Base-by-base conservation (phyloP, 495 filamentous ascomycete species). In the Amniculicola lignicola region DNA sequence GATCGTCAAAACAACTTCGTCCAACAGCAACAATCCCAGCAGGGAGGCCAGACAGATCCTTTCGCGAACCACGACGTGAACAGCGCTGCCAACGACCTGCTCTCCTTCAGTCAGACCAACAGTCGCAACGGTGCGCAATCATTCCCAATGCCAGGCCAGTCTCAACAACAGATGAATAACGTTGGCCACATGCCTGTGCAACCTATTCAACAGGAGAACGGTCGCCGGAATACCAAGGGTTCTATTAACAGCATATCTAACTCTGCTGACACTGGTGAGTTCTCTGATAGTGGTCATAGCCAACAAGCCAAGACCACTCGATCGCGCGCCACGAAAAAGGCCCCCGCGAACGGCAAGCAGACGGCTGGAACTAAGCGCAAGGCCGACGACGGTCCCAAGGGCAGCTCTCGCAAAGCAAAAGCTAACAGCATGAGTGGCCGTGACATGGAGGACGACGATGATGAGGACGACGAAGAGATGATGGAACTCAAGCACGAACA, bases 1-100 rank as follows among this genome's bases (percentile, higher is more conserved):
- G 75, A 82, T 38, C 67, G 72, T 5, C 57, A 28, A 23, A 47
- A 54, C 28, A 51, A 51, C 49, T 59, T 36, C 43, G 79, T 80
- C 47, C 65, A 70, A 23, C 72, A 65, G 22, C 67, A 57, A 21
- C 72, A 63, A 21, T 67, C 57, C 74, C 77, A 76, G 43, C 77
- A 76, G 45, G 55, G 79, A 31, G 35, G 42, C 19, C 67, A 61
- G 25, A 58, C 57, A 21, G 81, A 86, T 51, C 76, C 82, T 6
- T 90, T 89, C 62, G 84, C 87, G 51, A 84, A 89, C 29, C 89
- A 94, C 63, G 91, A 96, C 65, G 86, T 84, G 23, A 93, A 90
- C 53, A 91, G 96, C 73, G 93, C 93, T 18, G 93, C 93, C 24
- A 98, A 96, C 64, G 92, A 94, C 11, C 78, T 98, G 1, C 96